phyloP scores from a whole-genome alignment of 768 basidiomycete species.

The Mrakia gelida region DNA sequence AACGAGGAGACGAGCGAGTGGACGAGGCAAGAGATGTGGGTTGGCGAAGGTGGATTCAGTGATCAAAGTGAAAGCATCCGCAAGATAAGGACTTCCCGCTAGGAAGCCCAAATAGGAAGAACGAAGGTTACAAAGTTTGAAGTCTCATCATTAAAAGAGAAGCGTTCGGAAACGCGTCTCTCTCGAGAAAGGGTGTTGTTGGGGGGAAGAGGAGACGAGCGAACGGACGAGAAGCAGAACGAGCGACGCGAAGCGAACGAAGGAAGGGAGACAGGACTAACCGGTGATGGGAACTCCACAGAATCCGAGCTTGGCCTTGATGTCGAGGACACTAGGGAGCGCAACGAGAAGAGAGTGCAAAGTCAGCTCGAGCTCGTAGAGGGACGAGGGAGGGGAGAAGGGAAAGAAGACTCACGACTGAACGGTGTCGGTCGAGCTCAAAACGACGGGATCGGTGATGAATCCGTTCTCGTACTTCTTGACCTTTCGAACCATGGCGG shows the following conservation, averaged over 20 bases:
- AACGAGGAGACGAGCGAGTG: background rate
- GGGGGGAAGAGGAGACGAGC: background rate
- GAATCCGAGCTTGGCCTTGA: conserved; percentile 87
- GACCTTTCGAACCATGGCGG: conserved; percentile 93
- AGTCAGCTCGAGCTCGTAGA: background rate
- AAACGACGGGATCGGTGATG: conserved; percentile 87
- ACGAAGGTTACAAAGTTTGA: conserved; percentile 70
- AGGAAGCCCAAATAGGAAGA: conserved; percentile 68
- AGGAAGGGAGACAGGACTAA: conserved; percentile 50
- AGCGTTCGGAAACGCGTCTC: conserved; percentile 20
- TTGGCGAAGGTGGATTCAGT: conserved; percentile 43
- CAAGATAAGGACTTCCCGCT: conserved; percentile 64
- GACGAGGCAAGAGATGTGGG: background rate
- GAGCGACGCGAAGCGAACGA: conserved; percentile 23
- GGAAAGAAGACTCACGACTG: conserved; percentile 53
- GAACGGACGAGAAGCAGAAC: conserved; percentile 7
- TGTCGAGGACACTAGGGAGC: conserved; percentile 61
- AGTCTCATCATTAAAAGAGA: conserved; percentile 28
- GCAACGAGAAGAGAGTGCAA: background rate
- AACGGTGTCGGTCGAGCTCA: conserved; percentile 70
- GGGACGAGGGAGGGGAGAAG: background rate
- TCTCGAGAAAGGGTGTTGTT: background rate
- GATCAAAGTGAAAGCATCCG: conserved; percentile 50
- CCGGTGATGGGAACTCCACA: conserved; percentile 97
- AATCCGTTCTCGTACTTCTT: conserved; percentile 99